Evolutionary conservation across 768 basidiomycete species (phyloP), one percentile per base, ranked within the genome.

Genomic region (Chalciporus pseudorubinellus): DNA sequence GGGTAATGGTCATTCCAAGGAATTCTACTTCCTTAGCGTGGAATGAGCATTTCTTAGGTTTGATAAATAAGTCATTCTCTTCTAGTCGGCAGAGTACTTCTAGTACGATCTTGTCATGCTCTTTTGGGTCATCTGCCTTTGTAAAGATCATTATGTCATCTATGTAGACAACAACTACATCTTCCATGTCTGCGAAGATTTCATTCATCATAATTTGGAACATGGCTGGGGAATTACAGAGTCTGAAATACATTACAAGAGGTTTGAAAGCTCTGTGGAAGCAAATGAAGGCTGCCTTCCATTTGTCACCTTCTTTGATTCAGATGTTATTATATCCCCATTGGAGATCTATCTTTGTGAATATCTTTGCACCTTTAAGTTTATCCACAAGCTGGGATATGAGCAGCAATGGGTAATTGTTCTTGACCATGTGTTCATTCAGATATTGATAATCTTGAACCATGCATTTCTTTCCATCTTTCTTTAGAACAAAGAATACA

Each of bases 91-190:
- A 26, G 0, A 74, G 60, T 0, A 74, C 68, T 36, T 54, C 22
- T 3, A 39, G 50, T 2, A 65, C 47, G 4, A 61, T 36, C 3
- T 38, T 26, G 0, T 44, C 40, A 28, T 68, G 62, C 21, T 64
- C 57, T 6, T 55, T 45, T 6, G 41, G 18, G 2, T 46, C 21
- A 4, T 58, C 40, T 1, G 58, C 62, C 12, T 59, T 36, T 1
- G 63, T 60, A 33, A 60, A 73, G 39, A 74, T 68, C 46, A 76
- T 57, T 28, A 78, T 73, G 51, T 79, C 69, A 50, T 77, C 75
- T 26, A 79, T 56, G 55, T 81, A 77, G 40, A 79, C 70, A 0
- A 66, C 53, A 16, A 81, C 70, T 24, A 70, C 64, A 0, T 67
- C 66, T 28, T 56, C 63, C 57, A 53, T 31, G 10, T 31, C 29